These are phyloP conservation scores for Irpex lacteus DNA, from an alignment of 1,284 basidiomycete genomes.

Conservation along the genomic window DNA sequence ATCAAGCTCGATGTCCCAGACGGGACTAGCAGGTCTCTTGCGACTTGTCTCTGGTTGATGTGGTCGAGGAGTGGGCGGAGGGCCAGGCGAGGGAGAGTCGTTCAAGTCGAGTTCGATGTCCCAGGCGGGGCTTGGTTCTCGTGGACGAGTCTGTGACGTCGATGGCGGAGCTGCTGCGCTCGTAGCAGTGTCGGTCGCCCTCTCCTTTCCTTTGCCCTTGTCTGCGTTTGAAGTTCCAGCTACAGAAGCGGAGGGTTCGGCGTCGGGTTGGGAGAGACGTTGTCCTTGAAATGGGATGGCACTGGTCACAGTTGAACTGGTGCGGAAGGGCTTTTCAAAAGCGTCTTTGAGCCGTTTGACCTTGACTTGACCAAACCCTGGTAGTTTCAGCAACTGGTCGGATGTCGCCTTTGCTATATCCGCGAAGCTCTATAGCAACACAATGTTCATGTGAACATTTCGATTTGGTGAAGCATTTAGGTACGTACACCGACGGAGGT, in stretches of 20 bases:
- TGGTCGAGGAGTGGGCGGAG: slow-evolving; percentile 16
- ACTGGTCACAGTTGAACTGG: slow-evolving; percentile 42
- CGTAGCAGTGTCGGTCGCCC: slow-evolving; percentile 7
- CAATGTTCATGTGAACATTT: slow-evolving; percentile 1
- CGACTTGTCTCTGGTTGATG: slow-evolving; percentile 12
- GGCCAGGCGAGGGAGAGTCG: slow-evolving; percentile 18
- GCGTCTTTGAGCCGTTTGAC: slow-evolving; percentile 80
- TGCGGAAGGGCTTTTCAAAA: slow-evolving; percentile 75
- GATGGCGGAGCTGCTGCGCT: background rate
- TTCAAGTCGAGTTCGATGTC: slow-evolving; percentile 39
- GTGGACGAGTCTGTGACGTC: slow-evolving; percentile 12
- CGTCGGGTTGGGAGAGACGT: background rate
- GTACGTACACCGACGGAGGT: slow-evolving; percentile 85
- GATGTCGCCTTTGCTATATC: slow-evolving; percentile 72
- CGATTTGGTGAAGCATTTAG: background rate
- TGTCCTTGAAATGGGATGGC: slow-evolving; percentile 29
- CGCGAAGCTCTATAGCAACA: slow-evolving; percentile 68
- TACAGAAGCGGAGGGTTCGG: background rate
- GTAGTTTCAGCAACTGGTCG: slow-evolving; percentile 78
- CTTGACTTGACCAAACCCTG: slow-evolving; percentile 95
- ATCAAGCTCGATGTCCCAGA: slow-evolving; percentile 63
- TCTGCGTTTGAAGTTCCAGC: background rate
- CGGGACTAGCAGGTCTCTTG: slow-evolving; percentile 39
- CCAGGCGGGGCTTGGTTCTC: slow-evolving; percentile 33
- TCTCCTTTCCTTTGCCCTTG: slow-evolving; percentile 13